Conservation (phyloP, 768 basidiomycete species). For the Naganishia onofrii region DNA sequence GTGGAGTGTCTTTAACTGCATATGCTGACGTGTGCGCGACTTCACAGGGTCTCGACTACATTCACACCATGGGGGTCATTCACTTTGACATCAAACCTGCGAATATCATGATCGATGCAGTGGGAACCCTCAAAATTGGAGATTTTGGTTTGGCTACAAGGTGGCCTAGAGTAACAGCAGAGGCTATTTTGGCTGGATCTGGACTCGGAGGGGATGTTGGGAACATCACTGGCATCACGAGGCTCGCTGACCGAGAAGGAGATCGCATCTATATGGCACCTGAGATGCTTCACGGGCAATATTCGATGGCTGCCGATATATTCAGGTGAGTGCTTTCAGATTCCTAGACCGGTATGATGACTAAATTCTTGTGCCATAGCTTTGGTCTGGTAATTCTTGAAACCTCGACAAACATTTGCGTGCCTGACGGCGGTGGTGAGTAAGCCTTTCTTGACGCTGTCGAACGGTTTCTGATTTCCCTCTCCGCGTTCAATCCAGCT, state of each 20-base stretch:
- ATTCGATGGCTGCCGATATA: conserved; percentile 90
- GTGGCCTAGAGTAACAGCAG: conserved; percentile 66
- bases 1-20: neutral
- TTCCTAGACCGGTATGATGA: conserved; percentile 50
- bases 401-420: conserved; percentile 90
- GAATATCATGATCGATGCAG: conserved; percentile 84
- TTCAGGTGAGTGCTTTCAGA: conserved; percentile 70
- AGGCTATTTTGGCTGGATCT: conserved; percentile 47
- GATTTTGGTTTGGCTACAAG: conserved; percentile 98
- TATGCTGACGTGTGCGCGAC: neutral
- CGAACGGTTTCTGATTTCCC: conserved; percentile 55
- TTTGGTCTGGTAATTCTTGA: conserved; percentile 95
- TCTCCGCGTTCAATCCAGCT: conserved; percentile 57
- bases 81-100: conserved; percentile 97
- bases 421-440: conserved; percentile 79
- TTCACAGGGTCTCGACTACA: conserved; percentile 73
- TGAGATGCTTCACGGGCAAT: conserved; percentile 86
- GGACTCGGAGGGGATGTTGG: conserved; percentile 42
- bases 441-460: neutral
- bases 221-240: conserved; percentile 15
- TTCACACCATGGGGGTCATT: conserved; percentile 82
- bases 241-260: conserved; percentile 66
- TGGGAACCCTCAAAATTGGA: conserved; percentile 90
- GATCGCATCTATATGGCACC: conserved; percentile 96
- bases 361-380: conserved; percentile 57